Conservation (phyloP, 306 rosid species). For the Inga leiocalycina region DNA sequence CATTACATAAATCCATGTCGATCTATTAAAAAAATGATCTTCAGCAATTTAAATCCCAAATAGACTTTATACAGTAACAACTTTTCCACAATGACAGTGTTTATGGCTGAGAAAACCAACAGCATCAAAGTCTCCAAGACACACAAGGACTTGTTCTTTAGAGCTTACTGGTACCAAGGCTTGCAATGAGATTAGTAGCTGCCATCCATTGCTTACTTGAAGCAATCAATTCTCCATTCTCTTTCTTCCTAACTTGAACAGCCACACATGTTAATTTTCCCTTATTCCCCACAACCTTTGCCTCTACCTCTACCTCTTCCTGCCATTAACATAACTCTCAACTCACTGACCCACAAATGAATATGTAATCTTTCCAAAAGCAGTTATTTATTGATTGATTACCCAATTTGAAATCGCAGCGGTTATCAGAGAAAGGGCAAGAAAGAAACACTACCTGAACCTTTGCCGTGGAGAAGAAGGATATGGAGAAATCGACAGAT, state of each 20-base stretch:
- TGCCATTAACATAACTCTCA: conserved; percentile 9
- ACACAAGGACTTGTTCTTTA: not conserved
- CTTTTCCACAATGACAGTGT: not conserved
- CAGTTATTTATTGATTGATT: not conserved
- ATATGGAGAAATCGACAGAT: conserved; percentile 45
- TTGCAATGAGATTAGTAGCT: not conserved
- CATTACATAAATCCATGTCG: not conserved
- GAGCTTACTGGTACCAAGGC: conserved; percentile 22
- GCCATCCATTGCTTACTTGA: conserved; percentile 54
- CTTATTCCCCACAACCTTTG: conserved; percentile 44
- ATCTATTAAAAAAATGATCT: not conserved
- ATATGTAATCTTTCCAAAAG: not conserved
- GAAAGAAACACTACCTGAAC: conserved; percentile 24
- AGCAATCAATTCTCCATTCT: conserved; percentile 46
- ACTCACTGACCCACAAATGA: not conserved
- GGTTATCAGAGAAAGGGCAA: not conserved
- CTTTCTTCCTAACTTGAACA: conserved; percentile 46
- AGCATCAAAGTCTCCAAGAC: not conserved
- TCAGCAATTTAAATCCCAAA: not conserved
- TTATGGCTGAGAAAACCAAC: not conserved
- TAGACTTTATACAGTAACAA: not conserved
- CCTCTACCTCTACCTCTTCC: conserved; percentile 57
- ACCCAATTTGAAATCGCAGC: not conserved
- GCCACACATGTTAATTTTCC: conserved; percentile 37
- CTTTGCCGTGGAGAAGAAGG: conserved; percentile 45